Evolutionary conservation across 2,329 filamentous ascomycete species (phyloP), one percentile per base, ranked within the genome.

Genomic region (Hypoxylon rubiginosum): DNA sequence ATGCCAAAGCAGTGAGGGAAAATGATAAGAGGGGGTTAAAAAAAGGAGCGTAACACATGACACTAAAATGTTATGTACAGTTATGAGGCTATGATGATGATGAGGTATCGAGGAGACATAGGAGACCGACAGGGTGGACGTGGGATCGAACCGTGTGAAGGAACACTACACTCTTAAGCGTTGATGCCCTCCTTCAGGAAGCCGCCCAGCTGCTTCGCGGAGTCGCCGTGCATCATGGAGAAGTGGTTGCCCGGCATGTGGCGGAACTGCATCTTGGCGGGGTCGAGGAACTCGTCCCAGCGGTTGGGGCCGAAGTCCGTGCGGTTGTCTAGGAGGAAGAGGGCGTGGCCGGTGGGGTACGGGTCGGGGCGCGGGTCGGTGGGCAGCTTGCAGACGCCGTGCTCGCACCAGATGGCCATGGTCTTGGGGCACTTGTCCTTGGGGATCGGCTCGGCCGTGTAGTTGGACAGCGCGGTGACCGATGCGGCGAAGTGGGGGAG

Each of bases 221-320:
- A 57, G 3, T 82, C 76, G 66, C 88, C 88, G 77, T 90, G 88
- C 89, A 93, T 92, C 90, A 92, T 92, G 19, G 85, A 88, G 79
- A 93, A 92, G 79, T 92, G 90, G 73, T 92, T 91, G 2, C 90
- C 91, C 15, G 86, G 87, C 88, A 92, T 91, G 73, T 90, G 88
- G 58, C 84, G 84, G 69, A 86, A 90, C 52, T 82, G 82, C 80
- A 92, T 89, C 78, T 88, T 90, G 58, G 84, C 79, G 53, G 81
- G 74, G 56, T 88, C 87, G 41, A 92, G 79, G 45, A 89, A 88
- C 77, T 91, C 86, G 28, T 88, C 89, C 89, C 90, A 92, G 19
- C 88, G 84, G 75, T 92, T 92, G 62, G 88, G 85, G 2, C 85
- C 85, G 76, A 93, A 93, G 77, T 92, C 90, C 3, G 86, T 88